These are phyloP conservation scores for Vararia minispora DNA, from an alignment of 768 basidiomycete species.

Conservation along the genomic window DNA sequence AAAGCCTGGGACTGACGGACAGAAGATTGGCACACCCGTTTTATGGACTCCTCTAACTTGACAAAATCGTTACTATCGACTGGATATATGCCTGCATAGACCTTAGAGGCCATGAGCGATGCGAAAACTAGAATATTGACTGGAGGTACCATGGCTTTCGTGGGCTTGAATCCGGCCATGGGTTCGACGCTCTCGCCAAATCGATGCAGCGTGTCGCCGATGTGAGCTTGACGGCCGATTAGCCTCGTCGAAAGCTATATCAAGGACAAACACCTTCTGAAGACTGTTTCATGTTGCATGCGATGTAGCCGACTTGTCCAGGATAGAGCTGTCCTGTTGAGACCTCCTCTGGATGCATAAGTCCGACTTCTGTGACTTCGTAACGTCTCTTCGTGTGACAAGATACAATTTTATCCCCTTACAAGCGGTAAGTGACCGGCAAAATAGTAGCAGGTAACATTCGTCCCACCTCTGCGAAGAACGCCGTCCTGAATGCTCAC, in stretches of 20 bases:
- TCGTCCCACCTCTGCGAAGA: conserved; percentile 59
- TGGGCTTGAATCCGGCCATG: conserved; percentile 83
- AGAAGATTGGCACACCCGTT: conserved; percentile 44
- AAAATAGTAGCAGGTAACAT: neutral
- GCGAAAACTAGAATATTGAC: no score
- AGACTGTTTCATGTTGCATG: conserved; percentile 97
- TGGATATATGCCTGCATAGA: conserved; percentile 92
- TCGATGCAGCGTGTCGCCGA: conserved; percentile 87
- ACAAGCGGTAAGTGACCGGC: neutral
- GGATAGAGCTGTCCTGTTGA: conserved; percentile 54
- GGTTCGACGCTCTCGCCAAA: conserved; percentile 66
- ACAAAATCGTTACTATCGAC: conserved; percentile 84
- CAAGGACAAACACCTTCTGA: conserved; percentile 56
- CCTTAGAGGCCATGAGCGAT: conserved; percentile 18
- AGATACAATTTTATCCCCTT: conserved; percentile 86
- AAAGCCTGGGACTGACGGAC: neutral
- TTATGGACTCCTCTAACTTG: conserved; percentile 94
- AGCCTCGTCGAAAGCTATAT: neutral
- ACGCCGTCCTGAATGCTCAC: conserved; percentile 74
- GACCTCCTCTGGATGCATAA: conserved; percentile 86
- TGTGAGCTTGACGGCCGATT: conserved; percentile 48
- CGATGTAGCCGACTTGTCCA: conserved; percentile 81
- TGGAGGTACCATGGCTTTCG: conserved; percentile 77
- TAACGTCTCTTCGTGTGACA: conserved; percentile 80
- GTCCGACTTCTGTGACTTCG: conserved; percentile 79